Percentiles rank a stretch among this genome's conserved stretches.
phyloP scores from a whole-genome alignment of 2,329 filamentous ascomycete species.

The Claviceps monticola region DNA sequence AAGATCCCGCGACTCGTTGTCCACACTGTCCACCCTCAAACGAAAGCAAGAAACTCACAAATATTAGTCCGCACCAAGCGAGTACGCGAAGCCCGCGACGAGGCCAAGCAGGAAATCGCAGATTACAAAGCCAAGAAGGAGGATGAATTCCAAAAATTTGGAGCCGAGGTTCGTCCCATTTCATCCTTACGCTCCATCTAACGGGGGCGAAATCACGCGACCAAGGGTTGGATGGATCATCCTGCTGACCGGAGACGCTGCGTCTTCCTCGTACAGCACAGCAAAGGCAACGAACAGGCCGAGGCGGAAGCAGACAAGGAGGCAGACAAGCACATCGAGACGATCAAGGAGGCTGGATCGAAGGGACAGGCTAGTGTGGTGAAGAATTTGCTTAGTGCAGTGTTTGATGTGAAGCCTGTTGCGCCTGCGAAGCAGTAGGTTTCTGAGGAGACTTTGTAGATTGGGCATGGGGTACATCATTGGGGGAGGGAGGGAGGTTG shows the following conservation, averaged over 20 bases:
- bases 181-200: background rate
- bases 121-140: conserved; percentile 85
- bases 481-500: background rate
- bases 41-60: background rate
- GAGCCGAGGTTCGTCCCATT: conserved; percentile 46
- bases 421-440: conserved; percentile 22
- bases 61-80: conserved; percentile 65
- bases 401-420: conserved; percentile 69
- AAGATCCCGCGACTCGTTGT: conserved; percentile 22
- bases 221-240: too few relatives aligned
- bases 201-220: background rate
- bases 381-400: conserved; percentile 69
- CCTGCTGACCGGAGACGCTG: too few relatives aligned
- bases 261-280: conserved; percentile 48
- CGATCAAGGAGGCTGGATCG: conserved; percentile 68
- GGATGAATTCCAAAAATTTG: conserved; percentile 87
- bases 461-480: background rate
- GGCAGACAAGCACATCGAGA: conserved; percentile 65
- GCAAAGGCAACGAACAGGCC: conserved; percentile 71
- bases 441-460: too few relatives aligned
- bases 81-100: conserved; percentile 88
- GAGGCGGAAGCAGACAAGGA: conserved; percentile 68
- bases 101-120: conserved; percentile 96
- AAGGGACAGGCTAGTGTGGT: conserved; percentile 70
- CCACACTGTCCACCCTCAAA: background rate